Base-by-base conservation (phyloP, 352 stramenopile species). In the Pythium apleroticum region DNA sequence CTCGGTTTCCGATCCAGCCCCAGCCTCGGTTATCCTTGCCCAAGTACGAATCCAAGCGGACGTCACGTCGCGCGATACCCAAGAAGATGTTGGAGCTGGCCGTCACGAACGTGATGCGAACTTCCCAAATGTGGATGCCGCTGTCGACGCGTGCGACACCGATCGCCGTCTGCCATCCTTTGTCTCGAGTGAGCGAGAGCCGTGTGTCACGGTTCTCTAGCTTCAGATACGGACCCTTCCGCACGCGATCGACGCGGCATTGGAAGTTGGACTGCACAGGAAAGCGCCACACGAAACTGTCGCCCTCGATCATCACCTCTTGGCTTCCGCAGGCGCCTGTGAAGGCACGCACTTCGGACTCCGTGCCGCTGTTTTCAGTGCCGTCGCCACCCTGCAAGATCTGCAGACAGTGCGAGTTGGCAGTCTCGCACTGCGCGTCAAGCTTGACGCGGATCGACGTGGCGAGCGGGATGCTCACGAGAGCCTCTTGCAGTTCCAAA, bases 1-100 rank as follows among this genome's bases (percentile, higher is more conserved):
- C 89, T 30, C 88, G 86, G 60, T 97, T 96, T 15, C 89, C 89
- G 41, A 97, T 97, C 85, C 89, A 97, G 10, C 88, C 89, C 89
- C 89, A 97, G 15, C 89, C 88, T 25, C 89, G 86, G 59, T 96
- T 97, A 65, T 97, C 89, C 45, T 97, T 97, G n/a, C 89, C 89
- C 27, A 97, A 65, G 46, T 97, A 97, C 22, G 89, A 97, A 50
- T 96, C 86, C 11, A 97, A 60, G 0, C 89, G 84, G 24, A 95
- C 87, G 24, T 96, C 86, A 24, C 89, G 83, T 2, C 88, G 88
- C 48, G 80, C 89, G 43, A 96, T 88, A 9, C 88, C 89, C 20
- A 97, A 68, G 60, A 97, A 96, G 48, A 97, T 95, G 49, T 97
- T 96, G 31, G 81, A 93, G 56, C 86, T 95, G n/a, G 89, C 88